These are phyloP conservation scores for Phytophthora colocasiae DNA, from an alignment of 352 stramenopile species.

Conservation along the genomic window DNA sequence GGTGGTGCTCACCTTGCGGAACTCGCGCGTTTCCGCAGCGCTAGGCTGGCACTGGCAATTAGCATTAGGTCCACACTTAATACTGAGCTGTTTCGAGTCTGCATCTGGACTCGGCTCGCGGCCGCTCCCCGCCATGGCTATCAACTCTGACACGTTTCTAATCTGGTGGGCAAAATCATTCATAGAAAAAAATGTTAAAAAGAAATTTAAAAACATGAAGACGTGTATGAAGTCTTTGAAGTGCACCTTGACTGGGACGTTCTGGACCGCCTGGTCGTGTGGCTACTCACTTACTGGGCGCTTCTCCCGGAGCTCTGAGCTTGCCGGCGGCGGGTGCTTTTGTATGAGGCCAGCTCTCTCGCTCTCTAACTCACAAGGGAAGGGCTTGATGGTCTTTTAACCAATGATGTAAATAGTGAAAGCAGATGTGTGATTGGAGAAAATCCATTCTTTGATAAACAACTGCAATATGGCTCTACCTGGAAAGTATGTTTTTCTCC, in stretches of 20 bases:
- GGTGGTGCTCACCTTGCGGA: conserved; percentile 68
- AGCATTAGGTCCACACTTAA: conserved; percentile 29
- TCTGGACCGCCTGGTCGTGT: not conserved
- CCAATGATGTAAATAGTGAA: conserved; percentile 5
- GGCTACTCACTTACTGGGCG: conserved; percentile 20
- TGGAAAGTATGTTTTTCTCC: too few species aligned
- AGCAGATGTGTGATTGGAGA: conserved; percentile 9
- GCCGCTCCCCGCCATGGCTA: conserved; percentile 50
- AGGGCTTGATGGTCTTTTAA: not conserved
- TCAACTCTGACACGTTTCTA: conserved; percentile 39
- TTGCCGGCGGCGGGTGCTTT: conserved; percentile 28
- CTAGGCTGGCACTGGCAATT: conserved; percentile 73
- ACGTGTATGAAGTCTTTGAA: not conserved
- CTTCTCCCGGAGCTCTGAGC: conserved; percentile 4
- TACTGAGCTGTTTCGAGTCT: conserved; percentile 19
- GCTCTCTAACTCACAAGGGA: conserved; percentile 25
- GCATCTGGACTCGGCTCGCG: conserved; percentile 46
- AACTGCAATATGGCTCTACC: conserved; percentile 4
- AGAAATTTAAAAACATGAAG: conserved; percentile 1
- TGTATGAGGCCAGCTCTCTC: conserved; percentile 29
- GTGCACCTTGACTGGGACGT: conserved; percentile 21
- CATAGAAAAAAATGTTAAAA: conserved; percentile 8
- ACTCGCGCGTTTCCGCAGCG: conserved; percentile 75
- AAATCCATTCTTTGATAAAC: not conserved
- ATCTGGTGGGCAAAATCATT: conserved; percentile 18